Evolutionary conservation across 1,284 basidiomycete genomes (phyloP).

Genomic region (Ganoderma boninense): DNA sequence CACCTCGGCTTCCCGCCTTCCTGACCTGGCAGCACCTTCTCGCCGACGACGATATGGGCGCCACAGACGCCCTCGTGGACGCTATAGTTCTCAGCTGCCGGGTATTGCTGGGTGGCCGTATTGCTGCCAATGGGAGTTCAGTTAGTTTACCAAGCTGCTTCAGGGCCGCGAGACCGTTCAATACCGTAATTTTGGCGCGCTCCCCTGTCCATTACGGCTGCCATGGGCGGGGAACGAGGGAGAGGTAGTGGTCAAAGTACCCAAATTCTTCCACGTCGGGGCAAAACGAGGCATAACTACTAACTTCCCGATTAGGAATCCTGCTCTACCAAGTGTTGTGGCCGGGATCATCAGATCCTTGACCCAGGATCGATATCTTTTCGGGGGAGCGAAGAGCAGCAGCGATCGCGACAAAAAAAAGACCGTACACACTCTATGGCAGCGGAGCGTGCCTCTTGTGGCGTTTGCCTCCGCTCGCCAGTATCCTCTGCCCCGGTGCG

Average conservation of each 20-base stretch:
- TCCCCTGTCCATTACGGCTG: not conserved
- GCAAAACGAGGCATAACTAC: not conserved
- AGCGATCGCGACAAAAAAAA: too few relatives aligned
- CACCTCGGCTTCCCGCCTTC: slow-evolving; percentile 17
- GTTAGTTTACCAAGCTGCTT: not conserved
- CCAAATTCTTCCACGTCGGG: not conserved
- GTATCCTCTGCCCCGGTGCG: not conserved
- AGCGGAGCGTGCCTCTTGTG: not conserved
- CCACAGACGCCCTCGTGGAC: not conserved
- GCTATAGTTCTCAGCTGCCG: slow-evolving; percentile 12
- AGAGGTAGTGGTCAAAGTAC: not conserved
- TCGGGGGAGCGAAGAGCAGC: not conserved
- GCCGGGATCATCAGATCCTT: not conserved
- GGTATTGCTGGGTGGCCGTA: not conserved
- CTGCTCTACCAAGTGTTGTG: slow-evolving; percentile 6
- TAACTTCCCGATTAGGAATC: not conserved
- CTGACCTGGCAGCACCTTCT: slow-evolving; percentile 14
- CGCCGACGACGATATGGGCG: slow-evolving; percentile 22
- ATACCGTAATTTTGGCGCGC: not conserved
- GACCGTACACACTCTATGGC: not conserved
- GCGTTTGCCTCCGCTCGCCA: slow-evolving; percentile 6
- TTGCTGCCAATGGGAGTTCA: not conserved
- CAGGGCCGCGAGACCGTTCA: not conserved
- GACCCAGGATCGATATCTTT: slow-evolving; percentile 4
- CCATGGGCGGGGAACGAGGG: not conserved